Base-by-base conservation (phyloP, 2,329 filamentous ascomycete genomes). In the Verticillium nubilum region DNA sequence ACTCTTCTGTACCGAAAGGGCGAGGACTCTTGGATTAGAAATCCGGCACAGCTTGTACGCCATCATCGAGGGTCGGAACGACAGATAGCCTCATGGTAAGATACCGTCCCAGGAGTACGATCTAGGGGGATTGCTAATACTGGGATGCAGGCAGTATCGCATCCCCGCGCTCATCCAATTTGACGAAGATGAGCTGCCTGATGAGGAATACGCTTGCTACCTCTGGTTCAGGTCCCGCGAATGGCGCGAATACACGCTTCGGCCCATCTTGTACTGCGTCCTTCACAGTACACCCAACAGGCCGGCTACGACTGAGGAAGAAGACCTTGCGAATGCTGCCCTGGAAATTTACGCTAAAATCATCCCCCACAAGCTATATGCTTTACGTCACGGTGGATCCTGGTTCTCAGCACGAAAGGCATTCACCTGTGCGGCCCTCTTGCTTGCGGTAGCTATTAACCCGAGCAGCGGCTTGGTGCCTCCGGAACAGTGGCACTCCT, bases 41-140 rank as follows among this genome's bases (percentile, higher is more conserved):
- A 59, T 50, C 26, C 37, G 25, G 15, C 28, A 1, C 25, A 54
- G 3, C 59, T 62, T 2, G 35, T 61, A 29, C 58, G 60, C 28
- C 63, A 64, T 28, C 62, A 64, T 29, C 52, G 60, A 5, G 63
- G 63, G 31, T 59, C 59, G 6, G 63, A 63, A 28, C 35, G 58
- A 35, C 58, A 63, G 2, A 59, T 63, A 2, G 53, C 58, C 2
- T 52, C 58, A 5, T 57, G 57, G 60, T 63, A 4, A 28, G 61
- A 58, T 19, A 1, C 9, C 3, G 5, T 17, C 25, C 7, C 10
- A 19, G 25, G 4, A 33, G 12, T 15, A n/a, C 5, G 29, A 31
- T 12, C 5, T 10, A 19, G 19, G 4, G 42, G 9, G 23, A 47
- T 27, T 19, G 29, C 59, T 61, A n/a, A 61, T 26, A 1, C n/a